A percentile compares a stretch with the other conserved stretches of the same genome.
Evolutionary conservation across 108 stramenopile species (phyloP).

Genomic region (Fragilariopsis cylindrus): DNA sequence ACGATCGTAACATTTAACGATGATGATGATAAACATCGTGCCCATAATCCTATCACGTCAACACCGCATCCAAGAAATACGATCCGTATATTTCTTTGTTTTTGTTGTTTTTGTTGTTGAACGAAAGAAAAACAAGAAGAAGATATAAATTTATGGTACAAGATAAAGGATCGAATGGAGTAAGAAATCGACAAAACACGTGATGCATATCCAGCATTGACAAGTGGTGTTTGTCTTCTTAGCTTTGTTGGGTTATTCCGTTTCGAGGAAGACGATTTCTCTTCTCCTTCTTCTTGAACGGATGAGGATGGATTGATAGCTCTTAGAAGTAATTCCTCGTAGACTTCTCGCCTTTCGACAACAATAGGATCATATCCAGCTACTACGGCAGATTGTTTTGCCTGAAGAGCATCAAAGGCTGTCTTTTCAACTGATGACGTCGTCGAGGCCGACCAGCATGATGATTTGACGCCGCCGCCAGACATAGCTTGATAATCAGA

Average conservation of each 20-base stretch:
- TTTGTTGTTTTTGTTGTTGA: background rate
- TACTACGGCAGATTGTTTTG: conserved; percentile 63
- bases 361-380: conserved; percentile 43
- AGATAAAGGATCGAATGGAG: conserved; percentile 30
- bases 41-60: conserved; percentile 75
- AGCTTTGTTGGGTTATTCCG: background rate
- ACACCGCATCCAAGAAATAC: conserved; percentile 76
- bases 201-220: conserved; percentile 81
- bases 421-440: conserved; percentile 55
- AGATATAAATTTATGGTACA: conserved; percentile 11
- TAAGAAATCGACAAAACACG: conserved; percentile 59
- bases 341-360: conserved; percentile 16
- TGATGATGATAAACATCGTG: conserved; percentile 34
- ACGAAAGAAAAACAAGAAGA: background rate
- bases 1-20: conserved; percentile 12
- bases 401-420: conserved; percentile 62
- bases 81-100: conserved; percentile 37
- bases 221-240: conserved; percentile 67
- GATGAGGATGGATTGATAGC: background rate
- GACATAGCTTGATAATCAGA: no score
- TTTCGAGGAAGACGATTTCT: background rate
- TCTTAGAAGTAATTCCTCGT: conserved; percentile 3
- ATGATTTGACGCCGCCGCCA: background rate
- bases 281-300: background rate
- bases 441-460: background rate